These are phyloP conservation scores for Salisapilia sapeloensis DNA, from an alignment of 352 stramenopile species.

Conservation along the genomic window DNA sequence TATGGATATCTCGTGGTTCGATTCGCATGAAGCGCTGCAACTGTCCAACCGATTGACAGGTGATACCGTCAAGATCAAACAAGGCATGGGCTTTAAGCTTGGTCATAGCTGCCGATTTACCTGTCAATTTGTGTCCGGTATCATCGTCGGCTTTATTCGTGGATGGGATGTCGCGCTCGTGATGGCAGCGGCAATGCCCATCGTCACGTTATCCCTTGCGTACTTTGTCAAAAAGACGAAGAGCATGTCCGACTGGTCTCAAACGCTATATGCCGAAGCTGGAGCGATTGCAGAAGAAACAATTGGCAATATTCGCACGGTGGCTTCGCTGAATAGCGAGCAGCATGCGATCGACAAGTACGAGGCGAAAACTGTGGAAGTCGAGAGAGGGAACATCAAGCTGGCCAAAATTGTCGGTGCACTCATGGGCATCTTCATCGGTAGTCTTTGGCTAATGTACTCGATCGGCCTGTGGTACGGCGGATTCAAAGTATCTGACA, in stretches of 20 bases:
- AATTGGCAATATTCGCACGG: slow-evolving; percentile 17
- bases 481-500: slow-evolving; percentile 15
- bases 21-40: slow-evolving; percentile 12
- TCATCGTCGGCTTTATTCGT: slow-evolving; percentile 15
- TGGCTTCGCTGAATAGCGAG: slow-evolving; percentile 20
- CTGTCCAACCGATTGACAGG: slow-evolving; percentile 14
- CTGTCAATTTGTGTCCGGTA: slow-evolving; percentile 12
- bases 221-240: slow-evolving; percentile 17
- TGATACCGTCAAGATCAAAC: slow-evolving; percentile 23
- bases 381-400: slow-evolving; percentile 14
- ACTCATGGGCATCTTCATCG: slow-evolving; percentile 18
- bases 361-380: slow-evolving; percentile 7
- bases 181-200: slow-evolving; percentile 15
- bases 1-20: slow-evolving; percentile 28
- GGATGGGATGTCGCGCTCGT: slow-evolving; percentile 26
- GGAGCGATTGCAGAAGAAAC: slow-evolving; percentile 27
- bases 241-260: slow-evolving; percentile 6
- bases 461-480: slow-evolving; percentile 32
- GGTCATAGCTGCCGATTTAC: slow-evolving; percentile 15
- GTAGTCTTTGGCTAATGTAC: slow-evolving; percentile 31
- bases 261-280: slow-evolving; percentile 24
- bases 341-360: slow-evolving; percentile 20
- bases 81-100: slow-evolving; percentile 22
- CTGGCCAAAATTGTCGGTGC: slow-evolving; percentile 12
- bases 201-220: slow-evolving; percentile 11